These are phyloP conservation scores for Thalassia testudinum DNA, from an alignment of 116 monocot genomes.

Conservation along the genomic window DNA sequence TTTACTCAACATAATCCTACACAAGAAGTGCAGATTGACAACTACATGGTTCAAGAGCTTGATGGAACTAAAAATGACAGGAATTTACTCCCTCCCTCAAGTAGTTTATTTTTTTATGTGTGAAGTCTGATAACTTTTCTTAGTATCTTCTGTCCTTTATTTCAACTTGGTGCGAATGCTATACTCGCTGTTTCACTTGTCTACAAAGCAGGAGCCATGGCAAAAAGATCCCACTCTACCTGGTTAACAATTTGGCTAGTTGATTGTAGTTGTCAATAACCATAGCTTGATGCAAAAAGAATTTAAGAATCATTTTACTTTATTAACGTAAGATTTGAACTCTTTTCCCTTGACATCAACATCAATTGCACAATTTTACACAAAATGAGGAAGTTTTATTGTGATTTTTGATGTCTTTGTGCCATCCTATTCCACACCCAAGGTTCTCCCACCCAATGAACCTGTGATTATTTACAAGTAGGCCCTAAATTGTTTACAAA, in stretches of 20 bases:
- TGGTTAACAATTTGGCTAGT: slow-evolving; percentile 38
- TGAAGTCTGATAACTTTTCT: neutral
- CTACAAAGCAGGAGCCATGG: slow-evolving; percentile 85
- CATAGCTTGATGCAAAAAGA: no score
- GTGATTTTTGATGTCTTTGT: no score
- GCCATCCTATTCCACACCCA: no score
- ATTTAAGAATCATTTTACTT: no score
- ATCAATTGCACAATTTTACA: no score
- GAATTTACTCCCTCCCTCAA: slow-evolving; percentile 78
- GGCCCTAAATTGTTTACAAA: no score
- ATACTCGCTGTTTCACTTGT: slow-evolving; percentile 91
- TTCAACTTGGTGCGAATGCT: slow-evolving; percentile 94
- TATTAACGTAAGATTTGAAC: no score
- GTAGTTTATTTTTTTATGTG: slow-evolving; percentile 1
- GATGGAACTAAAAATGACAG: slow-evolving; percentile 90
- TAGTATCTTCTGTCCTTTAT: neutral
- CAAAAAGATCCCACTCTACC: slow-evolving; percentile 85
- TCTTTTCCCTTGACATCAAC: no score
- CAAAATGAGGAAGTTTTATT: no score
- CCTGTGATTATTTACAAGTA: no score
- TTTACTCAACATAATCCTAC: slow-evolving; percentile 50
- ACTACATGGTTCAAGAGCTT: slow-evolving; percentile 89
- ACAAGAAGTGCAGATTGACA: slow-evolving; percentile 63
- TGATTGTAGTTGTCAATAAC: no score
- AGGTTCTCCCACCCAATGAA: no score